These are phyloP conservation scores for Linderniella brevidens DNA, from an alignment of 257 asterid species.

Conservation along the genomic window DNA sequence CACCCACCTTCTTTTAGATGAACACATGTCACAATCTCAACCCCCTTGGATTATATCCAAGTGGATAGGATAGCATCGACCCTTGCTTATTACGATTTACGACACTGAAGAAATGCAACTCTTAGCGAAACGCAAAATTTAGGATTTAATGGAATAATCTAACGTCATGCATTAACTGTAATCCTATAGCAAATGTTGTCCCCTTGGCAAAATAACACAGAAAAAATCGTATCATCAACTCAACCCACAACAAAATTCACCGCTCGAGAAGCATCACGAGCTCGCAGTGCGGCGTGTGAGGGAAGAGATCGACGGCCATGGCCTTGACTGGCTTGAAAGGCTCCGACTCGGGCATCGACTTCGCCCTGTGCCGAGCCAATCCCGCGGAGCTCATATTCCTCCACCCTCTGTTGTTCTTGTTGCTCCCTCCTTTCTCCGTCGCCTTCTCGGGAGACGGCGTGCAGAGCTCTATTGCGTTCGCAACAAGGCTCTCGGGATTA, in stretches of 20 bases:
- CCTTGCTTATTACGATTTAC: too few species aligned
- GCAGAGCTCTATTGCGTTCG: conserved; percentile 97
- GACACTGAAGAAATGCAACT: too few species aligned
- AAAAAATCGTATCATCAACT: too few species aligned
- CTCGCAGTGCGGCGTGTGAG: conserved; percentile 92
- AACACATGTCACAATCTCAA: too few species aligned
- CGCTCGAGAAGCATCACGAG: conserved; percentile 93
- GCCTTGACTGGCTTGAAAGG: conserved; percentile 82
- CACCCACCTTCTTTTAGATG: too few species aligned
- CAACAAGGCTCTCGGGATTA: conserved; percentile 93
- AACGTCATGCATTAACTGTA: too few species aligned
- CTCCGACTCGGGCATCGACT: conserved; percentile 90
- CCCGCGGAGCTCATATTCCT: conserved; percentile 75
- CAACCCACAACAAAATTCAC: conserved; percentile 17
- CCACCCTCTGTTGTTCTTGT: conserved; percentile 75
- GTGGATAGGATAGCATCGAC: too few species aligned
- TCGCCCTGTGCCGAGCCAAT: conserved; percentile 80
- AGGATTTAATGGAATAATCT: too few species aligned
- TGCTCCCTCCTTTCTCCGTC: conserved; percentile 37
- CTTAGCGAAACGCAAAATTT: too few species aligned
- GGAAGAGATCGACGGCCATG: conserved; percentile 91
- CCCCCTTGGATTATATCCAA: too few species aligned
- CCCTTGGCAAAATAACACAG: too few species aligned
- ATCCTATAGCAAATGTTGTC: too few species aligned
- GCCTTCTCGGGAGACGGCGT: conserved; percentile 58